Evolutionary conservation across 805 yeast genomes (phyloP).

Genomic region (Zygoascus biomembranicola): DNA sequence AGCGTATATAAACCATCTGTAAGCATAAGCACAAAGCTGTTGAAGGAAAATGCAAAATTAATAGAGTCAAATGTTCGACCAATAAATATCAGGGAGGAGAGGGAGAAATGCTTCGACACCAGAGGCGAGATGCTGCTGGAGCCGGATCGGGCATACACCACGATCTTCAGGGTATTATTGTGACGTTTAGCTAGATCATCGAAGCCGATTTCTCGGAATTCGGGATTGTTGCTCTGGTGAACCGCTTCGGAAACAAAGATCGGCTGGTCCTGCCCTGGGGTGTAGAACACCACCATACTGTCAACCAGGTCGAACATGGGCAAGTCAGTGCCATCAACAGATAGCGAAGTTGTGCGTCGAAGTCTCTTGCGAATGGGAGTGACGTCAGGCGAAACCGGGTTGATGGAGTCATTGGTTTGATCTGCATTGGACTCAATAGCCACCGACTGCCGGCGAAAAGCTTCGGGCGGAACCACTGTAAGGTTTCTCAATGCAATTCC

Average conservation of each 20-base stretch:
- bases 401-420: background rate
- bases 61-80: conserved; percentile 14
- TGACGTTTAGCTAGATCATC: conserved; percentile 7
- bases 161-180: conserved; percentile 4
- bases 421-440: background rate
- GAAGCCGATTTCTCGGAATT: conserved; percentile 17
- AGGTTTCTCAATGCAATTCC: conserved; percentile 16
- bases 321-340: background rate
- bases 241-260: conserved; percentile 17
- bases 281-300: conserved; percentile 12
- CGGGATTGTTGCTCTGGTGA: conserved; percentile 17
- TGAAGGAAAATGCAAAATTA: conserved; percentile 8
- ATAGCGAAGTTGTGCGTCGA: background rate
- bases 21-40: conserved; percentile 14
- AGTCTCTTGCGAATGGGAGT: conserved; percentile 7
- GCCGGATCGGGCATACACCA: conserved; percentile 13
- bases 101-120: conserved; percentile 7
- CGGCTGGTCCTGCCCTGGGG: conserved; percentile 7
- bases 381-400: background rate
- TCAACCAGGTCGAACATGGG: conserved; percentile 14
- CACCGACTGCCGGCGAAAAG: background rate
- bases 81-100: conserved; percentile 12
- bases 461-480: background rate
- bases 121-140: background rate
- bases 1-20: conserved; percentile 17